Base-by-base conservation (phyloP, 306 rosid genomes). In the Oxytropis ochrocephala region DNA sequence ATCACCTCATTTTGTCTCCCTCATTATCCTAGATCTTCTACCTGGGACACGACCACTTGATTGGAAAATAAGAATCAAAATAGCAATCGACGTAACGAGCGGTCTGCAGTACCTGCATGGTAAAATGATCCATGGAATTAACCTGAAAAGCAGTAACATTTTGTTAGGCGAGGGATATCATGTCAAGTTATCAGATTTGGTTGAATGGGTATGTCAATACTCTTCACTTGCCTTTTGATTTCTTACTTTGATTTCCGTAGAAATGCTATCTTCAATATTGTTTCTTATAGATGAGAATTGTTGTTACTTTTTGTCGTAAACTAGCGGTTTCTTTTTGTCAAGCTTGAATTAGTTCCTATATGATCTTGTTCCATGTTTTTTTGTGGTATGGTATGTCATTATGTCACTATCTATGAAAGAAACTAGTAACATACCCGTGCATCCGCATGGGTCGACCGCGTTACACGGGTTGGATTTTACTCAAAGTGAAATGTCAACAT, bases 91-190 rank as follows among this genome's bases (percentile, higher is more conserved):
- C 10, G 91, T 89, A 5, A 94, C 96, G 0, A 79, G 79, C 68
- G 98, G 96, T 30, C 85, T 94, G 84, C 87, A 90, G 80, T 94
- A 94, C 83, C 77, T 94, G 78, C 98, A 94, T 19, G 85, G 78
- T 38, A 79, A 86, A 62, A 88, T 88, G 90, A 76, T 69, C 52
- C 94, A 94, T 11, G 86, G 87, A 13, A 81, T 87, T 46, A 84
- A 90, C 70, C 69, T 90, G 59, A 94, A 94, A 79, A 80, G 98
- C 79, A 84, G 96, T 7, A 94, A 90, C 80, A 87, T 94, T 81
- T 82, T 94, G 86, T 81, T 94, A 11, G 92, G 87, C 1, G 89
- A 87, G 58, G 98, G 83, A 51, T 90, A 74, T 78, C 85, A 85
- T 47, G 67, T 87, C 1, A 93, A 93, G 85, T 83, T 93, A 41